Base-by-base conservation (phyloP, 805 yeast genomes). In the Komagataella kurtzmanii region DNA sequence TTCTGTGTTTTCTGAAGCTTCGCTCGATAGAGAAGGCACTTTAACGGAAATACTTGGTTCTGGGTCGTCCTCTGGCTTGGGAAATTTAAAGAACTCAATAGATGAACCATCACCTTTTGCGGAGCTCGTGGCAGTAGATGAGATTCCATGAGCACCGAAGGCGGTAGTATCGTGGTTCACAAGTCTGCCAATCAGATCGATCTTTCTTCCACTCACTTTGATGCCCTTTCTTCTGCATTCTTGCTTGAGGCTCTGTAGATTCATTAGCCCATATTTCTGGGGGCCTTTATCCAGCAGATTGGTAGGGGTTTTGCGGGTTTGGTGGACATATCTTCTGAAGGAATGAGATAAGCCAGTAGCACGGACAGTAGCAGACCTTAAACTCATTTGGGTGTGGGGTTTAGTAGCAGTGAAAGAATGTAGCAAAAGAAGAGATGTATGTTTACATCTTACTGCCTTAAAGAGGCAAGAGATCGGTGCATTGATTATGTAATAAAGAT, bases 201-300 rank as follows among this genome's bases (percentile, higher is more conserved):
- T 63, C 59, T 83, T 83, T 49, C 72, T 71, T 12, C 89, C 89
- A n/a, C 78, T 66, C 0, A 81, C 74, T 57, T 75, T 79, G 54
- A 83, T 62, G 0, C 86, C 85, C 54, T 83, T 72, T 52, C 66
- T 68, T 52, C 76, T 75, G 61, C 87, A 80, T 60, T 82, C 87
- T 50, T 61, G 62, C 59, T 77, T 80, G 56, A 83, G 69, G 1
- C 77, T 70, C 51, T 76, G 74, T 45, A 81, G 65, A 46, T 78
- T 77, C 77, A 80, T 74, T 24, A 66, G 60, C 2, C 64, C 54
- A 48, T 61, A 68, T 54, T 56, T 66, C 40, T 60, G 51, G 17
- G 54, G 52, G 6, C 54, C 48, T 7, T 55, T 49, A 48, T 62
- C 69, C 43, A 65, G 53, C 23, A 67, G 54, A 8, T 61, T 56